A percentile compares a stretch with the other conserved stretches of the same genome.
Conservation (phyloP, 495 filamentous ascomycete genomes). For the Elasticomyces elasticus region DNA sequence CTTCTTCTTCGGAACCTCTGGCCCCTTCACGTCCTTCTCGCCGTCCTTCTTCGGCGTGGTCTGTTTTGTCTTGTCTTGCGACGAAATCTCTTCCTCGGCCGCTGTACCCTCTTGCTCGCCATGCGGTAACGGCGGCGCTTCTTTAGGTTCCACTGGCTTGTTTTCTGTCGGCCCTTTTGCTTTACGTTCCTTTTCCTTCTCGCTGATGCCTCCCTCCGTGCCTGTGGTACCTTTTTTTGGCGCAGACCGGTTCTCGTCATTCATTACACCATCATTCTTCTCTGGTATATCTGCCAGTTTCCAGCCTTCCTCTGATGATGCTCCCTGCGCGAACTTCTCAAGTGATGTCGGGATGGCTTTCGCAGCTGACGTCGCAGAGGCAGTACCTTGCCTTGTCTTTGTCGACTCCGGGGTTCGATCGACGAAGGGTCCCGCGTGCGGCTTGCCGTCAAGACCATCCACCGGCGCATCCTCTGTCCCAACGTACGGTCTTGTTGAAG, state of each 20-base stretch:
- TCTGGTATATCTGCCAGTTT: conserved; percentile 53
- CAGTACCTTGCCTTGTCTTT: conserved; percentile 28
- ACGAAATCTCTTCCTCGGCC: conserved; percentile 27
- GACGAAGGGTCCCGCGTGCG: conserved; percentile 68
- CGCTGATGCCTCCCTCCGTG: conserved; percentile 75
- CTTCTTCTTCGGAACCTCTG: conserved; percentile 3
- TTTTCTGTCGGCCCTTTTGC: conserved; percentile 56
- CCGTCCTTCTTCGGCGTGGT: conserved; percentile 32
- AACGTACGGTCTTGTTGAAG: conserved; percentile 34
- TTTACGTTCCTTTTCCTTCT: conserved; percentile 65
- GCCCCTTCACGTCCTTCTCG: conserved; percentile 56
- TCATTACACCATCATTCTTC: conserved; percentile 83
- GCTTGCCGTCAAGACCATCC: conserved; percentile 91
- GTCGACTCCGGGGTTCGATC: conserved; percentile 31
- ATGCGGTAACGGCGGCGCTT: conserved; percentile 69
- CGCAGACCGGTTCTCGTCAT: conserved; percentile 60
- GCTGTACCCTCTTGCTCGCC: conserved; percentile 54
- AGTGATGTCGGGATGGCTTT: conserved; percentile 31
- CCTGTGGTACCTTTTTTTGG: conserved; percentile 80
- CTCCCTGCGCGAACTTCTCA: conserved; percentile 23
- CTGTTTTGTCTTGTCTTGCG: conserved; percentile 34
- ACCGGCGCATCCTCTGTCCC: conserved; percentile 86
- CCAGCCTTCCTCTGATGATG: conserved; percentile 44
- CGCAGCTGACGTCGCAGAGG: conserved; percentile 37
- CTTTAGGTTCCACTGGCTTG: conserved; percentile 71